phyloP scores from a whole-genome alignment of 441 rosid species.

The Lepidium campestre region DNA sequence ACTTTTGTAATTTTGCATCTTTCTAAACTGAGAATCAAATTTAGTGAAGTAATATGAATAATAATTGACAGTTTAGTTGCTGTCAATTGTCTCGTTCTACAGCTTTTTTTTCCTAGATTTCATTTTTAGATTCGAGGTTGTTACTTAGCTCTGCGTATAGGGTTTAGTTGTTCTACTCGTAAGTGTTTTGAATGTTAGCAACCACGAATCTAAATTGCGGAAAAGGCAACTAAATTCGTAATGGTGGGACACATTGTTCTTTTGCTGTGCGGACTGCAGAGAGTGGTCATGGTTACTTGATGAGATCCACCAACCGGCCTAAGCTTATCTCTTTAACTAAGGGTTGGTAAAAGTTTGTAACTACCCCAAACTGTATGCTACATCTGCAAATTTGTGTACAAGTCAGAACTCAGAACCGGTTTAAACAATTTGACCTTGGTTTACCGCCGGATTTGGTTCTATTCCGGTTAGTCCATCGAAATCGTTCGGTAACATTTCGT shows the following conservation, averaged over 20 bases:
- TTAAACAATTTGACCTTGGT: neutral
- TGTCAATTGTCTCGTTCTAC: too few species aligned
- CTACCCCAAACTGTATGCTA: neutral
- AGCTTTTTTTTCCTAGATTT: too few species aligned
- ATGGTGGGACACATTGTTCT: neutral
- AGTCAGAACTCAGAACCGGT: slow-evolving; percentile 2
- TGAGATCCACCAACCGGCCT: neutral
- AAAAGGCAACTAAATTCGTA: neutral
- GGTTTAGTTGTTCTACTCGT: neutral
- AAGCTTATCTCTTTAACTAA: neutral
- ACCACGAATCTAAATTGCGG: neutral
- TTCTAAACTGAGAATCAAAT: neutral
- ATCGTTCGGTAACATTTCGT: neutral
- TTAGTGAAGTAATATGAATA: neutral
- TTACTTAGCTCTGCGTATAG: too few species aligned
- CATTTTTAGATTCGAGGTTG: too few species aligned
- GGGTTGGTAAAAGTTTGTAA: neutral
- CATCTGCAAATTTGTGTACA: neutral
- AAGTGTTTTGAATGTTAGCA: neutral
- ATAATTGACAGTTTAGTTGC: neutral
- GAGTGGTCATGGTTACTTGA: neutral
- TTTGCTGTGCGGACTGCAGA: too few species aligned
- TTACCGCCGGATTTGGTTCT: neutral
- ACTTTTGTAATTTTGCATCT: neutral
- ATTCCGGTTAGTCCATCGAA: neutral